Base-by-base conservation (phyloP, 2,329 filamentous ascomycete species). In the Fusarium continuum region DNA sequence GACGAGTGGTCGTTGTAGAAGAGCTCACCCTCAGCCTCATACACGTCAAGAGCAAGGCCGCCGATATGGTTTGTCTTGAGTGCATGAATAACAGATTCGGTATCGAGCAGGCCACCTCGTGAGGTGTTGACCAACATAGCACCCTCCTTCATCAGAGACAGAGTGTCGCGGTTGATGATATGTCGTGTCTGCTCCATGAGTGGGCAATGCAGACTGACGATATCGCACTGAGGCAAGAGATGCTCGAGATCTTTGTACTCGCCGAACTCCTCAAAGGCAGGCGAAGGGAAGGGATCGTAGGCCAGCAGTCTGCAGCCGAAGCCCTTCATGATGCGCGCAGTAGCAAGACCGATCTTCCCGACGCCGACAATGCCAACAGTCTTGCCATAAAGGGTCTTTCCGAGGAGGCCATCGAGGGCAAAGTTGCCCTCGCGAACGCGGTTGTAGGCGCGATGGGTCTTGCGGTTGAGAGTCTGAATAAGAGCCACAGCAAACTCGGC, bases 361-460 rank as follows among this genome's bases (percentile, higher is more conserved):
- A 86, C 84, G 23, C 88, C 88, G 2, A 91, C 74, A 39, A 91
- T 76, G 7, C 88, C 88, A 4, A 90, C 86, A 2, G 87, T 90
- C 77, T 88, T 88, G 40, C 86, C 85, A 67, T 82, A 72, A 14
- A 91, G 77, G 2, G 86, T 90, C 39, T 75, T 78, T 4, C 88
- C 88, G 14, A 87, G 77, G n/a, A 88, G 75, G 3, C 88, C 88
- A 59, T 88, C 82, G 26, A 91, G 82, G 38, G 81, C 83, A 71
- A 90, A 91, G 73, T 91, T 90, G 44, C 85, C 87, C 73, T 90
- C 87, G 36, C 87, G 84, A 17, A 89, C 87, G 22, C 88, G 85
- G 72, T 87, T 88, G 75, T 88, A 90, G 4, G 88, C 86, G 19
- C 86, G 84, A 72, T 90, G 88, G 13, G 85, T 89, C 70, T 87